Evolutionary conservation across 345 rosid species (phyloP).

Genomic region (Linum trigynum): DNA sequence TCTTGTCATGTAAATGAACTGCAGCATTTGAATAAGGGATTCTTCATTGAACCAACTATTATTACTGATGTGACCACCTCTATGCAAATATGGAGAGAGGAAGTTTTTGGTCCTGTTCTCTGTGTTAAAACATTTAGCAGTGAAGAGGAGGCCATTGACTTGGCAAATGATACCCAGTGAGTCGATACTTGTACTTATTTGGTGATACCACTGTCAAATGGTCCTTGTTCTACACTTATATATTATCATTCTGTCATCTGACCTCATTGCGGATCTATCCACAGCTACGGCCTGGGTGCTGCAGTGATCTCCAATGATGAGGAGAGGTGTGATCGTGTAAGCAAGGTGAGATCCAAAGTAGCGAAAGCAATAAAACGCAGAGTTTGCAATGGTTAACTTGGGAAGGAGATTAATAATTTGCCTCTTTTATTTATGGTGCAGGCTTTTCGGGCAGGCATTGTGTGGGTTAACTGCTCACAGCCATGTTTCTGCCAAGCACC

Average conservation of each 20-base stretch:
- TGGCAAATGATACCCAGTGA: slow-evolving; percentile 90
- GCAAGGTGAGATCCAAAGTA: slow-evolving; percentile 49
- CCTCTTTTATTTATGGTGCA: slow-evolving; percentile 13
- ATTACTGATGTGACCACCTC: slow-evolving; percentile 65
- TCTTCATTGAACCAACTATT: slow-evolving; percentile 73
- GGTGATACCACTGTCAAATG: too few species aligned
- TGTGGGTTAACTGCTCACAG: slow-evolving; percentile 97
- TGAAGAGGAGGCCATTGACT: slow-evolving; percentile 90
- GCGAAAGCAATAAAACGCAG: not conserved
- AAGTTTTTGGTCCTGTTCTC: slow-evolving; percentile 94
- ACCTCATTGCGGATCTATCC: not conserved
- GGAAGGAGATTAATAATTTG: not conserved
- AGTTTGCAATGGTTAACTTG: not conserved
- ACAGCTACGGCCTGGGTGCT: slow-evolving; percentile 72
- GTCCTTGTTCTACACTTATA: too few species aligned
- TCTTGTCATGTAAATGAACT: slow-evolving; percentile 14
- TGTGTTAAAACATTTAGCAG: slow-evolving; percentile 80
- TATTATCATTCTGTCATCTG: not conserved
- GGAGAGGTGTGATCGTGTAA: slow-evolving; percentile 86
- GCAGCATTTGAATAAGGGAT: slow-evolving; percentile 82
- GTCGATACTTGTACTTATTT: slow-evolving; percentile 20
- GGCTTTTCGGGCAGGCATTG: slow-evolving; percentile 77
- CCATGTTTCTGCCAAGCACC: slow-evolving; percentile 97
- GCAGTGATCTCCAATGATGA: slow-evolving; percentile 86
- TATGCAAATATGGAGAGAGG: slow-evolving; percentile 99